Conservation (phyloP, 2,329 filamentous ascomycete genomes). For the Talaromyces sp. region DNA sequence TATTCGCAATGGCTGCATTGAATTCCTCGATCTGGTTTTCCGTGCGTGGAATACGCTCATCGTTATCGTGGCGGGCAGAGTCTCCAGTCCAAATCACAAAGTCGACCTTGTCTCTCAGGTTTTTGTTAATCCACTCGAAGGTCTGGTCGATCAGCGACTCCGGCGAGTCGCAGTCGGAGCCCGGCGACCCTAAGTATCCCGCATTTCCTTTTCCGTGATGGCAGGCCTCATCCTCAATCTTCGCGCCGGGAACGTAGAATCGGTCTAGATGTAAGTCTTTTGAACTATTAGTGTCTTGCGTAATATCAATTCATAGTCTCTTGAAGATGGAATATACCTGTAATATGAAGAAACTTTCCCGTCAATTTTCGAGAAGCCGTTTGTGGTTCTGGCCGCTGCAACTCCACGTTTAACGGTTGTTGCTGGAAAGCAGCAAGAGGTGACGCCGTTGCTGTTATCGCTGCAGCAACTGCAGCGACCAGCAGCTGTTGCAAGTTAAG, state of each 20-base stretch:
- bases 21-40: constrained; percentile 68
- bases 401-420: not conserved
- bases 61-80: constrained; percentile 82
- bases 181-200: constrained; percentile 78
- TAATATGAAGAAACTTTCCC: constrained; percentile 36
- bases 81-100: constrained; percentile 94
- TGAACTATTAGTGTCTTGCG: not conserved
- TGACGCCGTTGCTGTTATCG: not conserved
- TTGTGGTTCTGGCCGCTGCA: not conserved
- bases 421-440: constrained; percentile 7
- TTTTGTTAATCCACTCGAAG: constrained; percentile 77
- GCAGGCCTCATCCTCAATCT: constrained; percentile 67
- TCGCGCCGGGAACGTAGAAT: constrained; percentile 75
- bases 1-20: constrained; percentile 70
- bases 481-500: not conserved
- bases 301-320: not conserved
- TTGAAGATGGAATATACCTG: constrained; percentile 23
- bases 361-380: constrained; percentile 19
- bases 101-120: constrained; percentile 73
- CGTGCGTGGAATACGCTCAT: constrained; percentile 71
- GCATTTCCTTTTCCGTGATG: constrained; percentile 73
- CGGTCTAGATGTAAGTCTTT: constrained; percentile 87
- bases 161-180: constrained; percentile 83
- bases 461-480: not conserved
- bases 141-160: constrained; percentile 77